Evolutionary conservation across 148 eudicot species (phyloP).

Genomic region (Rhododendron henanense): DNA sequence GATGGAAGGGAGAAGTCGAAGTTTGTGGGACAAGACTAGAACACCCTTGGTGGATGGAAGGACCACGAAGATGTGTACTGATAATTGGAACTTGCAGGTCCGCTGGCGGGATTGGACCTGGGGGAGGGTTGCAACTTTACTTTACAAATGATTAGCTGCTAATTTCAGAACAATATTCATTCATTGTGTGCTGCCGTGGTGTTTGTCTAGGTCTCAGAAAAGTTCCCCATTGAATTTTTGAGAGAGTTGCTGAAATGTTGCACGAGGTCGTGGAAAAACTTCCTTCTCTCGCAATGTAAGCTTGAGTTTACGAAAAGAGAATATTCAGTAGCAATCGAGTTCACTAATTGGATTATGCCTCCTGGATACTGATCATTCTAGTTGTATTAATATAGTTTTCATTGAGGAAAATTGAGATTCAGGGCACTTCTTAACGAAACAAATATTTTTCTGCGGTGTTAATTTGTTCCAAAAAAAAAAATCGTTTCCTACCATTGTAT

Average conservation of each 20-base stretch:
- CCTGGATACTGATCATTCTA: too few species aligned
- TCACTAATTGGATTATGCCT: too few species aligned
- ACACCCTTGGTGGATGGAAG: not conserved
- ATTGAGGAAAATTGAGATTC: too few species aligned
- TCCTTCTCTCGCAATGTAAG: not conserved
- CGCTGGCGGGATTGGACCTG: too few species aligned
- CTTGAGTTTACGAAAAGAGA: not conserved
- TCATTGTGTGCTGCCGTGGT: not conserved
- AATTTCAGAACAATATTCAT: not conserved
- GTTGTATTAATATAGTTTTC: too few species aligned
- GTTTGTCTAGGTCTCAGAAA: not conserved
- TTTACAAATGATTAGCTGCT: not conserved
- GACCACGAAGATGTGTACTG: not conserved
- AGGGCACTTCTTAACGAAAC: too few species aligned
- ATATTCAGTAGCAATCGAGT: too few species aligned
- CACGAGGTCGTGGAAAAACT: too few species aligned
- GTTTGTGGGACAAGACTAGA: not conserved
- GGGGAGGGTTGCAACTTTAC: not conserved
- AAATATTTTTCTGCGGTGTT: too few species aligned
- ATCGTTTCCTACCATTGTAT: too few species aligned
- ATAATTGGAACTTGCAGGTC: conserved; percentile 1
- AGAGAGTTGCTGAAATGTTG: not conserved
- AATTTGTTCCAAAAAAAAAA: too few species aligned
- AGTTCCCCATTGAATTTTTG: not conserved
- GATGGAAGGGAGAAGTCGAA: not conserved